Evolutionary conservation across 2,329 filamentous ascomycete species (phyloP).

Genomic region (Cytospora chrysosperma): DNA sequence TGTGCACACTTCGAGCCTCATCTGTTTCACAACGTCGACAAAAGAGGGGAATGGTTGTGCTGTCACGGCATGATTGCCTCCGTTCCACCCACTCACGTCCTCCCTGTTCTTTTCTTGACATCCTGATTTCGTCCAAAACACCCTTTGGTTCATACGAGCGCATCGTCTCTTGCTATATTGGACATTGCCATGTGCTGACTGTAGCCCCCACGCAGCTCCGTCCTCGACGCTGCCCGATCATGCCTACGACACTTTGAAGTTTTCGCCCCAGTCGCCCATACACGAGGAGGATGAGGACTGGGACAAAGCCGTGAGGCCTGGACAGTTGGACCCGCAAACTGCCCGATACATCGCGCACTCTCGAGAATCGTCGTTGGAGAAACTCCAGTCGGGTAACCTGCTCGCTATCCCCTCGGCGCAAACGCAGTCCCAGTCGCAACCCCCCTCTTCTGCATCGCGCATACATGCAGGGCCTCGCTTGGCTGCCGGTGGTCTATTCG

Average conservation of each 20-base stretch:
- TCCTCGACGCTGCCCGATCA: constrained; percentile 60
- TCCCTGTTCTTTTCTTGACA: constrained; percentile 15
- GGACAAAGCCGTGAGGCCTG: constrained; percentile 52
- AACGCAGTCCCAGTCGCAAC: constrained; percentile 24
- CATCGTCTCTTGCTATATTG: not conserved
- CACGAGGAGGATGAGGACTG: constrained; percentile 54
- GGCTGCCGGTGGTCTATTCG: constrained; percentile 43
- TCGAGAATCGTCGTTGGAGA: constrained; percentile 59
- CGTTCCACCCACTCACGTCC: not conserved
- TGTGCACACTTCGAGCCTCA: constrained; percentile 23
- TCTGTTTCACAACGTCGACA: constrained; percentile 23
- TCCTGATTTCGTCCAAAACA: not conserved
- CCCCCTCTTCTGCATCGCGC: constrained; percentile 32
- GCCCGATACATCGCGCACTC: constrained; percentile 50
- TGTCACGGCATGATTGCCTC: constrained; percentile 8
- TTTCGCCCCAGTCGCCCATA: constrained; percentile 50
- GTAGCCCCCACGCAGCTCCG: constrained; percentile 45
- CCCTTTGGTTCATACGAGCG: not conserved
- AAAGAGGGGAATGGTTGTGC: constrained; percentile 23
- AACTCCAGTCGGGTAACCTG: constrained; percentile 40
- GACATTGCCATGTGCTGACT: constrained; percentile 18
- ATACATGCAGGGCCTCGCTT: constrained; percentile 42
- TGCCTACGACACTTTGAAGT: constrained; percentile 51
- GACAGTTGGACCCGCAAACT: constrained; percentile 39
- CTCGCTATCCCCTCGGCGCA: constrained; percentile 35